Evolutionary conservation across 164 flowering plant genomes (phyloP).

Genomic region (Magnolia kwangsiensis): DNA sequence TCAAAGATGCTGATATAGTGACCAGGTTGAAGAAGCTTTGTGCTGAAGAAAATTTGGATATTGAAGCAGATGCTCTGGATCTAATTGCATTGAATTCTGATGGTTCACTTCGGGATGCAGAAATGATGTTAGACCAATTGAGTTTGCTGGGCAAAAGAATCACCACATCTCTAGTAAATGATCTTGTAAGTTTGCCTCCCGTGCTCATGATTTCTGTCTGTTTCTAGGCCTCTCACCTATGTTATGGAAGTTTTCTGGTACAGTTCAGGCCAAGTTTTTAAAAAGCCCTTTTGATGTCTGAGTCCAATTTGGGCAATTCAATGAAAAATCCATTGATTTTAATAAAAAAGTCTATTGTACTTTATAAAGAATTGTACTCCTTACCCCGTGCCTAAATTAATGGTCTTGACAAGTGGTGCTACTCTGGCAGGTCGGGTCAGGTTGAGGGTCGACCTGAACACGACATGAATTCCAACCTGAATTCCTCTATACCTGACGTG

Average conservation of each 20-base stretch:
- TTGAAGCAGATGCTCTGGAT: slow-evolving; percentile 77
- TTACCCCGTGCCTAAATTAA: too few species aligned
- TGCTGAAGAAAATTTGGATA: slow-evolving; percentile 66
- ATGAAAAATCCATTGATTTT: neutral
- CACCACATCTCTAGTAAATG: slow-evolving; percentile 86
- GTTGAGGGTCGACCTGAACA: too few species aligned
- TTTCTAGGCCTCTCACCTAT: neutral
- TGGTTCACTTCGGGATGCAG: slow-evolving; percentile 96
- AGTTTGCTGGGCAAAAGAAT: slow-evolving; percentile 86
- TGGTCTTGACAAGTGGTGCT: too few species aligned
- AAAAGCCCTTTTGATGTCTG: neutral
- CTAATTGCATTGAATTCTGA: slow-evolving; percentile 90
- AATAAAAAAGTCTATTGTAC: too few species aligned
- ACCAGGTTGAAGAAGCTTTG: slow-evolving; percentile 62
- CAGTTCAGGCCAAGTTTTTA: neutral
- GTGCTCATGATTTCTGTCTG: slow-evolving; percentile 6
- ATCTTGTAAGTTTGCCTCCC: slow-evolving; percentile 64
- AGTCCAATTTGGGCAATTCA: neutral
- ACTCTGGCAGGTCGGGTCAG: too few species aligned
- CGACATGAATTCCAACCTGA: too few species aligned
- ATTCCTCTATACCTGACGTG: too few species aligned
- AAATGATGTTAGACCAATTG: slow-evolving; percentile 95
- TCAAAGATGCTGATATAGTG: slow-evolving; percentile 70
- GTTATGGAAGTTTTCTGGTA: neutral
- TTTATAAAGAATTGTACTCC: too few species aligned